Base-by-base conservation (phyloP, 345 rosid species). In the Citrus mangshanensis region DNA sequence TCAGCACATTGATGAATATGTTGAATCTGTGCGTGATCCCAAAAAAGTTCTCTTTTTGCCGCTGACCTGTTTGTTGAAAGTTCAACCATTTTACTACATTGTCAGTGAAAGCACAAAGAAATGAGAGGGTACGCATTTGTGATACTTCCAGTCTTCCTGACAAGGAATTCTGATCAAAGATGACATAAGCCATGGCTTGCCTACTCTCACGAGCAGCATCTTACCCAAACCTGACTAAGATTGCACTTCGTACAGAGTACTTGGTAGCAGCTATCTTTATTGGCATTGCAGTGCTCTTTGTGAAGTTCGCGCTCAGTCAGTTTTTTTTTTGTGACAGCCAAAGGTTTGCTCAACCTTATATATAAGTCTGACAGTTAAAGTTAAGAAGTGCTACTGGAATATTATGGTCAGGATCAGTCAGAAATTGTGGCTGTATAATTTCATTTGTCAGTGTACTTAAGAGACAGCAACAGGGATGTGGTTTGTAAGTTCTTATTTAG, bases 191-290 rank as follows among this genome's bases (percentile, higher is more conserved):
- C 49, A 28, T 58, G 49, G 62, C 51, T 59, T 77, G 74, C 75
- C 56, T 60, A 42, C n/a, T 34, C 24, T 37, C 12, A 42, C 59
- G 8, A 19, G 22, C 5, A 66, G 68, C 77, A 72, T 37, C 38
- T 84, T 68, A 84, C 68, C 60, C 27, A 61, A 86, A 84, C 60
- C 34, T 42, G 49, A 42, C 79, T 38, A 85, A 79, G 60, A 88
- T 83, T 37, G 87, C 89, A 67, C 89, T 90, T 72, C 79, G 77
- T 38, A 85, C 89, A 21, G 62, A 21, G 62, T 80, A 68, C 34
- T 72, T 84, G 27, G 81, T 9, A 2, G 49, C 49, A 42, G 14
- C 49, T 1, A 42, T 42, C 49, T 42, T 42, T 42, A 42, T 9
- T 42, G 49, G 49, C 49, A 42, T 42, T 42, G 49, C 49, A 9